Base-by-base conservation (phyloP, 108 stramenopile species). In the Pseudonitzschia multiseries region DNA sequence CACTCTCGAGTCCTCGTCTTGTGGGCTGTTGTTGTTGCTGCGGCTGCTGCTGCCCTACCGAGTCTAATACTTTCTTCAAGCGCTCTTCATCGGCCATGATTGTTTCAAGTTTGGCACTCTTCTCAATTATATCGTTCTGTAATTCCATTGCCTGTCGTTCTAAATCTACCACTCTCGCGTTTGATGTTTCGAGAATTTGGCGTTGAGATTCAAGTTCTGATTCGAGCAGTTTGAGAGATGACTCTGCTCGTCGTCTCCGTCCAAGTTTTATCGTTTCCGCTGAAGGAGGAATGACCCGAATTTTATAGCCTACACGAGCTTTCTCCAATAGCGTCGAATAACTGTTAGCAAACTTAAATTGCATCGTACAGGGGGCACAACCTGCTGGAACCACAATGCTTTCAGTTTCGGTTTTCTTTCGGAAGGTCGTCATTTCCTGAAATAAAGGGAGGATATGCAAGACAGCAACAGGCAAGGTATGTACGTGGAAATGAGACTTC, bases 291-390 rank as follows among this genome's bases (percentile, higher is more conserved):
- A 31, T 42, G 18, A 65, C 64, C 29, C 29, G 17, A 20, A 65
- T 65, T 43, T 43, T 41, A 65, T 65, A 65, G 17, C 41, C 29
- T 3, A 65, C 17, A 33, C 41, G 17, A 65, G 41, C 64, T 21
- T 65, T 65, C 40, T 65, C 64, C 33, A 65, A 24, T 8, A 65
- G 24, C 6, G 40, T 65, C 41, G 64, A 65, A 40, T 65, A 65
- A 42, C 18, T 41, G 22, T 43, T 65, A 18, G 24, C 36, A 65
- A 65, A 65, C 40, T 20, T 20, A 36, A 65, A 65, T 65, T 65
- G 64, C 64, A 65, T 65, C 22, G 64, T 65, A 17, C 64, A 65
- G 17, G 64, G 64, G 24, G 42, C 64, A 9, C 41, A 22, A 4
- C 64, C 64, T n/a, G 64, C 64, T 20, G 41, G 41, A 18, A 65